phyloP scores from a whole-genome alignment of 2,329 filamentous ascomycete species.

The Phaeosphaeriaceae sp. region DNA sequence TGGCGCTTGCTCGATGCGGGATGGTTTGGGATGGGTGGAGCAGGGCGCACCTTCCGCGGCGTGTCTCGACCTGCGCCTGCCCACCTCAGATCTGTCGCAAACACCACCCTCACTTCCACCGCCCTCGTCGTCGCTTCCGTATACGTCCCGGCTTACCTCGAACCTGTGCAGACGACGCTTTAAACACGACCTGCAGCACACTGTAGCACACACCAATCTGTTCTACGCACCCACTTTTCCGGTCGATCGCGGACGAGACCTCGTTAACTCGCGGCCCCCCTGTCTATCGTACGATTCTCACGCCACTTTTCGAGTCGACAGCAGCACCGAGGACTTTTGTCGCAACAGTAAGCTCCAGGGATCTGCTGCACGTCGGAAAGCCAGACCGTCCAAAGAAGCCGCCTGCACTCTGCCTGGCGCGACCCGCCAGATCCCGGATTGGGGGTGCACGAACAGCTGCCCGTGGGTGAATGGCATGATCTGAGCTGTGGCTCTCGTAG shows the following conservation, averaged over 20 bases:
- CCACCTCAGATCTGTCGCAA: neutral
- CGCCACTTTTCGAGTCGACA: neutral
- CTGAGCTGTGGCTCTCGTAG: conserved; percentile 7
- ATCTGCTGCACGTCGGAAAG: too few relatives aligned
- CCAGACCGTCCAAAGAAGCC: too few relatives aligned
- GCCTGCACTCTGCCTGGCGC: neutral
- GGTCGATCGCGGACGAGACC: neutral
- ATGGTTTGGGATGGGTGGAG: neutral
- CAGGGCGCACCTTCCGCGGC: neutral
- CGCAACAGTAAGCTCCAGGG: neutral
- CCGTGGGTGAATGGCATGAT: conserved; percentile 19
- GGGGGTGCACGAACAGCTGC: neutral
- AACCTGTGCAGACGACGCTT: neutral
- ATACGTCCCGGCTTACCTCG: neutral
- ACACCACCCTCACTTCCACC: neutral
- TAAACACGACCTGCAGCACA: neutral
- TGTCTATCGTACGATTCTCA: conserved; percentile 3
- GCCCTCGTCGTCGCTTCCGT: neutral
- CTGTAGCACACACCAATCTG: neutral
- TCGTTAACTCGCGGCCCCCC: neutral
- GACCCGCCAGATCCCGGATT: neutral
- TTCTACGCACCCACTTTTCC: neutral
- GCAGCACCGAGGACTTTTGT: neutral
- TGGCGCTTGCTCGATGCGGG: neutral
- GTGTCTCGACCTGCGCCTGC: neutral